These are phyloP conservation scores for Phytopythium helicoides DNA, from an alignment of 352 stramenopile species.

Conservation along the genomic window DNA sequence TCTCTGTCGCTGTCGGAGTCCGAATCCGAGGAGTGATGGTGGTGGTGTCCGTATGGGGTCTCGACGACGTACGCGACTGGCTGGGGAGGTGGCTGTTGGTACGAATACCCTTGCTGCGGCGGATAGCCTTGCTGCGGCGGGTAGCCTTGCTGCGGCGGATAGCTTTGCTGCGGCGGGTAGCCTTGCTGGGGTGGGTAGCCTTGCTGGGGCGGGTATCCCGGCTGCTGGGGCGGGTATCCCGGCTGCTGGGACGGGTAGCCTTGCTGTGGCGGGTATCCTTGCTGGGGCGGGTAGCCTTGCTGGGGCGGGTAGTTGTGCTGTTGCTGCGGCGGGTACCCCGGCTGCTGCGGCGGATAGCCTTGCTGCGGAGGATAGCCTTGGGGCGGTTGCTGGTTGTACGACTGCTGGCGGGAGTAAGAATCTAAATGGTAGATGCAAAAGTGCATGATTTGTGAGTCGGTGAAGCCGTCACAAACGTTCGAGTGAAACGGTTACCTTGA, in stretches of 20 bases:
- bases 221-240: constrained; percentile 11
- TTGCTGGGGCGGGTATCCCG: constrained; percentile 1
- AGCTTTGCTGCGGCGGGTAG: constrained; percentile 12
- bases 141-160: not conserved
- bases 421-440: not conserved
- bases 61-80: constrained; percentile 3
- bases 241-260: not conserved
- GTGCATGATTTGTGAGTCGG: not conserved
- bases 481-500: no score
- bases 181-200: constrained; percentile 7
- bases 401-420: constrained; percentile 9
- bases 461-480: no score
- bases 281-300: not conserved
- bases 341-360: constrained; percentile 21
- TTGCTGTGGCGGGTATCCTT: constrained; percentile 23
- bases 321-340: constrained; percentile 18
- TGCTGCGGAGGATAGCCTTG: constrained; percentile 27
- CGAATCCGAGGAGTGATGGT: constrained; percentile 9
- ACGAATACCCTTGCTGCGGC: constrained; percentile 5
- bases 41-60: constrained; percentile 12
- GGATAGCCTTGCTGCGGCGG: not conserved
- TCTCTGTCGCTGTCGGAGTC: constrained; percentile 9
- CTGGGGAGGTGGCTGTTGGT: not conserved
- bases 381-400: constrained; percentile 19
- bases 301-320: not conserved